Evolutionary conservation across 169 alveolate species (phyloP).

Genomic region (Plasmodium gonderi): DNA sequence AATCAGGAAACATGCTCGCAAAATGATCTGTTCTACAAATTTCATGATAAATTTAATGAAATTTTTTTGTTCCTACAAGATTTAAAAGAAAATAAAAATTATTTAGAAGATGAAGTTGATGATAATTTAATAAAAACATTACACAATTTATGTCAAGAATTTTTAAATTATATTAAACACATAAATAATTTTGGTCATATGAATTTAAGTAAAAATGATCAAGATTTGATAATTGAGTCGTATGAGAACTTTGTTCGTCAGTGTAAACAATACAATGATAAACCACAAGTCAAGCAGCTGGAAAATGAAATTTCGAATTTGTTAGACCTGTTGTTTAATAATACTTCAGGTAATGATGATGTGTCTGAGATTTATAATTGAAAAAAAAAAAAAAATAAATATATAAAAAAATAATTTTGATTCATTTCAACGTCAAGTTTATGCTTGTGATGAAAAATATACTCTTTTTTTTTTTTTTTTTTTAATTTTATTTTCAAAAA

Average conservation of each 20-base stretch:
- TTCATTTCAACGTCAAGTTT: not conserved
- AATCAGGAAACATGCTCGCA: not conserved
- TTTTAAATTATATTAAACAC: constrained; percentile 41
- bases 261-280: constrained; percentile 60
- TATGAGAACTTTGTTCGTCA: constrained; percentile 67
- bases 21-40: constrained; percentile 30
- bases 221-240: constrained; percentile 47
- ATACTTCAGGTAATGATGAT: constrained; percentile 67
- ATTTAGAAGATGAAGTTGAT: constrained; percentile 70
- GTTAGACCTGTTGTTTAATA: constrained; percentile 48
- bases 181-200: constrained; percentile 65
- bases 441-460: not conserved
- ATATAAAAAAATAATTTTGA: not conserved
- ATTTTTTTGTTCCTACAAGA: constrained; percentile 47
- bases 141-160: constrained; percentile 44
- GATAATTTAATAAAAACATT: constrained; percentile 65
- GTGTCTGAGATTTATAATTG: not conserved
- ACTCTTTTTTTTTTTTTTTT: too few relatives aligned
- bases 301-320: constrained; percentile 71
- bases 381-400: not conserved
- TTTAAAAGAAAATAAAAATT: constrained; percentile 53
- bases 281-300: constrained; percentile 53
- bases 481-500: too few relatives aligned
- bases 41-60: constrained; percentile 26
- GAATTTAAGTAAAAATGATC: constrained; percentile 36